phyloP scores from a whole-genome alignment of 768 basidiomycete species.

The Galerina sulciceps region DNA sequence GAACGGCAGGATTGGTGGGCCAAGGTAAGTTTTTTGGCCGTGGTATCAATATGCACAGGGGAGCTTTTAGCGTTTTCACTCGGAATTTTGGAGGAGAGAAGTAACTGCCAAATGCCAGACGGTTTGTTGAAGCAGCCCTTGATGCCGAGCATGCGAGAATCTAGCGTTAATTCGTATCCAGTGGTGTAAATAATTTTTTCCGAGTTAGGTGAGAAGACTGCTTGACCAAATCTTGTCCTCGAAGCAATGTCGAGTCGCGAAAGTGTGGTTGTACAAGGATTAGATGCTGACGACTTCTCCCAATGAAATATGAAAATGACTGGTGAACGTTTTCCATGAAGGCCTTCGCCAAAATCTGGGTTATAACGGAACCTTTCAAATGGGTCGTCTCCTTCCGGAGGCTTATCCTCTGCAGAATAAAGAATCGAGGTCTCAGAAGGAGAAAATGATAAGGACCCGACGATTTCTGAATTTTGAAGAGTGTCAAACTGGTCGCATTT shows the following conservation, averaged over 20 bases:
- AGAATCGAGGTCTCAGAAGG: slow-evolving; percentile 54
- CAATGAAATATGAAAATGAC: slow-evolving; percentile 59
- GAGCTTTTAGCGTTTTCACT: slow-evolving; percentile 10
- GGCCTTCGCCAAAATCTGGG: slow-evolving; percentile 67
- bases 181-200: slow-evolving; percentile 53
- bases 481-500: not conserved
- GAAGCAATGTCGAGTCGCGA: slow-evolving; percentile 1
- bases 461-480: slow-evolving; percentile 41
- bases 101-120: slow-evolving; percentile 57
- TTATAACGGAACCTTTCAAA: slow-evolving; percentile 55
- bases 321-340: slow-evolving; percentile 56
- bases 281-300: slow-evolving; percentile 24
- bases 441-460: slow-evolving; percentile 58
- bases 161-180: slow-evolving; percentile 61
- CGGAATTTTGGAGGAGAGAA: slow-evolving; percentile 8
- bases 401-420: slow-evolving; percentile 64
- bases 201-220: slow-evolving; percentile 48
- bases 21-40: slow-evolving; percentile 44
- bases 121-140: slow-evolving; percentile 66
- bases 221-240: slow-evolving; percentile 55
- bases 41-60: slow-evolving; percentile 14
- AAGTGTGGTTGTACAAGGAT: slow-evolving; percentile 18
- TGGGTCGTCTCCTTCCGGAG: slow-evolving; percentile 28
- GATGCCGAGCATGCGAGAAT: slow-evolving; percentile 63
- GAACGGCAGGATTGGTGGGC: slow-evolving; percentile 58